phyloP scores from a whole-genome alignment of 2,329 filamentous ascomycete genomes.

The Ophidiomyces ophidiicola region DNA sequence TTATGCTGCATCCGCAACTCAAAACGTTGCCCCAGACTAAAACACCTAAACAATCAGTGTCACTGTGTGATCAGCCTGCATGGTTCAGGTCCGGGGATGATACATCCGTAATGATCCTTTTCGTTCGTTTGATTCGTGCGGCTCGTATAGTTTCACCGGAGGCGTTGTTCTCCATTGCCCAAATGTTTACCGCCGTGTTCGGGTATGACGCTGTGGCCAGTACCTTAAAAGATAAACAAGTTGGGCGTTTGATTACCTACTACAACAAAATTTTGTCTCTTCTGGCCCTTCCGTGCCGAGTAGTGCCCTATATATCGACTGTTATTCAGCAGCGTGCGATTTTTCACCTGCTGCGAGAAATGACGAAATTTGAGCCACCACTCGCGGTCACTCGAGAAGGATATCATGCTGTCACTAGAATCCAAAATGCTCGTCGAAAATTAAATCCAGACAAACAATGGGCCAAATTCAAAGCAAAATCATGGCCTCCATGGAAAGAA shows the following conservation, averaged over 20 bases:
- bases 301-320: conserved; percentile 39
- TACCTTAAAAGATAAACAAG: conserved; percentile 13
- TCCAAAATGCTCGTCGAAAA: conserved; percentile 49
- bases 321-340: conserved; percentile 45
- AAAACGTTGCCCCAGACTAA: not conserved
- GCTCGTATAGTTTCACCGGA: conserved; percentile 40
- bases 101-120: conserved; percentile 29
- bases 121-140: conserved; percentile 39
- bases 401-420: conserved; percentile 43
- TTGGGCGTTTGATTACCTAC: conserved; percentile 28
- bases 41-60: not conserved
- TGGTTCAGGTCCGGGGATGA: conserved; percentile 18
- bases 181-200: conserved; percentile 29
- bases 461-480: conserved; percentile 46
- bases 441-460: conserved; percentile 44
- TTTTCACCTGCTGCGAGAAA: conserved; percentile 44
- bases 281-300: conserved; percentile 38
- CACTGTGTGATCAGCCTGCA: conserved; percentile 8
- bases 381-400: conserved; percentile 46
- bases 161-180: conserved; percentile 33
- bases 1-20: not conserved
- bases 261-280: conserved; percentile 41
- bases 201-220: conserved; percentile 11
- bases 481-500: conserved; percentile 56
- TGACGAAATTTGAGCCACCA: conserved; percentile 43